phyloP scores from a whole-genome alignment of 805 yeast genomes.

The Candida pseudoglaebosa region DNA sequence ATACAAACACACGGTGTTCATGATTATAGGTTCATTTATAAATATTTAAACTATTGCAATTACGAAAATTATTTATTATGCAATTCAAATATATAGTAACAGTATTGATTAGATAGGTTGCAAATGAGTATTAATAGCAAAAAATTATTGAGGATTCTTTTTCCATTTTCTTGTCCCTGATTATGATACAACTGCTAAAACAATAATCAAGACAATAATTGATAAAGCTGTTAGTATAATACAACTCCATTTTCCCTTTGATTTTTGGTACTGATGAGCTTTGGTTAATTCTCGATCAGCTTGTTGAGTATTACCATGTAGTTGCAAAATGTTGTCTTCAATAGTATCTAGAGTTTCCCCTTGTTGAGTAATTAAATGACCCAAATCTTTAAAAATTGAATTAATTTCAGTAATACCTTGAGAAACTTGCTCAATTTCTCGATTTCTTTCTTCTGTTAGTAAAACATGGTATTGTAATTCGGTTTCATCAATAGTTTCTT shows the following conservation, averaged over 20 bases:
- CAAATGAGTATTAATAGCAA: neutral
- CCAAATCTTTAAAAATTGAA: constrained; percentile 77
- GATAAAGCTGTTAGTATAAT: constrained; percentile 56
- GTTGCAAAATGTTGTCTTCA: constrained; percentile 68
- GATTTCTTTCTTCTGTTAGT: constrained; percentile 67
- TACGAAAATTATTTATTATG: no score
- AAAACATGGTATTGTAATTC: constrained; percentile 61
- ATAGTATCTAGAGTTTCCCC: constrained; percentile 81
- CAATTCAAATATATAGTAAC: no score
- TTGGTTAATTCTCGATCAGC: constrained; percentile 68
- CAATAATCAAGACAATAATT: constrained; percentile 54
- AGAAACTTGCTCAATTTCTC: constrained; percentile 67
- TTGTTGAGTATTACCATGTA: constrained; percentile 60
- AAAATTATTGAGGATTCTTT: neutral
- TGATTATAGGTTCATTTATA: no score
- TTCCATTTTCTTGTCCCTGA: neutral
- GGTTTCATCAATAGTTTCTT: constrained; percentile 40
- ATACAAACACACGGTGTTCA: no score
- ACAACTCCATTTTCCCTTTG: constrained; percentile 71
- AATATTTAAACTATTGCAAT: no score
- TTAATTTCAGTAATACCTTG: constrained; percentile 83
- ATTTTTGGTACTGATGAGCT: constrained; percentile 73
- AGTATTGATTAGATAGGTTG: constrained; percentile 1
- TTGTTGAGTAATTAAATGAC: constrained; percentile 75
- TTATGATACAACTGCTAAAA: constrained; percentile 51